Evolutionary conservation across 2,329 filamentous ascomycete species (phyloP).

Genomic region (Neopestalotiopsis rosae): DNA sequence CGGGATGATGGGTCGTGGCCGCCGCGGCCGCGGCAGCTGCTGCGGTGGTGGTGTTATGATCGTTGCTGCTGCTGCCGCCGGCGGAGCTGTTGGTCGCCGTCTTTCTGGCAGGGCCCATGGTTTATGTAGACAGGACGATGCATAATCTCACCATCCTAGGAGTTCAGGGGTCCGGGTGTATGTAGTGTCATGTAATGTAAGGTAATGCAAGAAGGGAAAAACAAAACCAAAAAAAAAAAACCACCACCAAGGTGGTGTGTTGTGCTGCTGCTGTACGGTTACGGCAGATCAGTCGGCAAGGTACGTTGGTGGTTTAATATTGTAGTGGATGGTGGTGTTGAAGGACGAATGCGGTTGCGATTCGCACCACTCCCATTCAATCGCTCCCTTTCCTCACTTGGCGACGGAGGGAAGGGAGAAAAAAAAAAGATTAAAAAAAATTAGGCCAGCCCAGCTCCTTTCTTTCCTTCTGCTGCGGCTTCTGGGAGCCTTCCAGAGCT

Average conservation of each 20-base stretch:
- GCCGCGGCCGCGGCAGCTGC: slow-evolving; percentile 11
- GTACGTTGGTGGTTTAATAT: background rate
- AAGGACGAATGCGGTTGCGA: background rate
- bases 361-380: too few species aligned
- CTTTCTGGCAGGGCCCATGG: slow-evolving; percentile 22
- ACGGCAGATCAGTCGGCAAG: background rate
- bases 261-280: background rate
- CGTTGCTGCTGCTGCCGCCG: slow-evolving; percentile 7
- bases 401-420: too few species aligned
- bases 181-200: slow-evolving; percentile 6
- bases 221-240: background rate
- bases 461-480: too few species aligned
- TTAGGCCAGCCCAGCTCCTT: too few species aligned
- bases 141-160: slow-evolving; percentile 8
- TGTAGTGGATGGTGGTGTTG: background rate
- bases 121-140: slow-evolving; percentile 15
- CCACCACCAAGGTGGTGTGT: background rate
- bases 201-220: background rate
- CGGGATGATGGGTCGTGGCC: slow-evolving; percentile 12
- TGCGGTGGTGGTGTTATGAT: background rate
- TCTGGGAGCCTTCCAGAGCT: too few species aligned
- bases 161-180: background rate
- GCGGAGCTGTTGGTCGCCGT: slow-evolving; percentile 24
- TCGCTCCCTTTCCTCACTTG: too few species aligned
- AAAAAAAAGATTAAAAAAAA: too few species aligned